phyloP scores from a whole-genome alignment of 805 yeast genomes.

The Kregervanrija pseudodelftensis region DNA sequence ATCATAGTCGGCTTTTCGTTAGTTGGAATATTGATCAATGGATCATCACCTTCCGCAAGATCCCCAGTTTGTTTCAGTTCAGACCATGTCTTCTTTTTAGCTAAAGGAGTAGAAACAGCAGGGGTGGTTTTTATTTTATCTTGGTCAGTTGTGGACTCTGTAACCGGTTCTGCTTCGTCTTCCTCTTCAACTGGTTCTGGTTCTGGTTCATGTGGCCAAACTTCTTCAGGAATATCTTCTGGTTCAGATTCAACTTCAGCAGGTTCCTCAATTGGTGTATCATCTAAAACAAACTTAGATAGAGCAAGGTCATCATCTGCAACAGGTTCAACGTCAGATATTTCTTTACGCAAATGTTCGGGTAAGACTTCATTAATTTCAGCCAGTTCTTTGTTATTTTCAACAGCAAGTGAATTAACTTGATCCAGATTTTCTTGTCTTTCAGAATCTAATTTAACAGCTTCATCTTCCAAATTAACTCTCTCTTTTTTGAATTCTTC shows the following conservation, averaged over 20 bases:
- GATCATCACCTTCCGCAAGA: conserved; percentile 27
- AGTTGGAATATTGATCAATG: conserved; percentile 30
- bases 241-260: conserved; percentile 22
- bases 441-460: conserved; percentile 34
- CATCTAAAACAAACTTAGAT: conserved; percentile 23
- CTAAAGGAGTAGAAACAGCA: conserved; percentile 8
- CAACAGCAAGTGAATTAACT: conserved; percentile 31
- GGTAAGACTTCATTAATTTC: conserved; percentile 44
- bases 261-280: conserved; percentile 19
- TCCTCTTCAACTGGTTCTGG: conserved; percentile 15
- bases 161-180: conserved; percentile 23
- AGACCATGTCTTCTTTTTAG: conserved; percentile 23
- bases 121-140: conserved; percentile 26
- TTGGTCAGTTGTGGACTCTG: conserved; percentile 28
- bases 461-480: conserved; percentile 33
- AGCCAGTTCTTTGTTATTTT: conserved; percentile 36
- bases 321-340: conserved; percentile 17
- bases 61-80: conserved; percentile 20
- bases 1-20: conserved; percentile 32
- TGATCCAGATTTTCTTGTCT: conserved; percentile 30
- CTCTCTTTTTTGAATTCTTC: conserved; percentile 24
- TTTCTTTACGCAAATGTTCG: conserved; percentile 39
- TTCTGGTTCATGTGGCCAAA: conserved; percentile 14
- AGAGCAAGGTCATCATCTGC: conserved; percentile 25
- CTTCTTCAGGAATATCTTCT: conserved; percentile 15